A percentile compares a stretch with the other conserved stretches of the same genome.
Evolutionary conservation across 768 basidiomycete genomes (phyloP).

Genomic region (Coprinopsis strossmayeri): DNA sequence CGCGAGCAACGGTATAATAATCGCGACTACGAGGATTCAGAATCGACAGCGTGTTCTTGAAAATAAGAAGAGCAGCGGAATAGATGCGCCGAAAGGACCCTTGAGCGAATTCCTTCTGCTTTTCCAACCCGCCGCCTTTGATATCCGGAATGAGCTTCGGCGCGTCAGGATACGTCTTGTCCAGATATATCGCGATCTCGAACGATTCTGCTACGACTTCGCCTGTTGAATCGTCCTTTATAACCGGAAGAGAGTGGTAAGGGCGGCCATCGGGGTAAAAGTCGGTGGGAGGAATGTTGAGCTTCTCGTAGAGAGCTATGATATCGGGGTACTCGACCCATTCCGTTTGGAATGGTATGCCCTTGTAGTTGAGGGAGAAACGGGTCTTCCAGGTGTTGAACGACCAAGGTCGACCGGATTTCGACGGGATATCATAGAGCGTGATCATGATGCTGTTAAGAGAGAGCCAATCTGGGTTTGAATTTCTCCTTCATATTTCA

Average conservation of each 20-base stretch:
- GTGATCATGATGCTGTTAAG: conserved; percentile 16
- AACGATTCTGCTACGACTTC: conserved; percentile 32
- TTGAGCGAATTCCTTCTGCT: neutral
- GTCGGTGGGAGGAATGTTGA: conserved; percentile 53
- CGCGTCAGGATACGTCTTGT: conserved; percentile 31
- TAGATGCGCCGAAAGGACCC: neutral
- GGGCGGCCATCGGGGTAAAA: conserved; percentile 48
- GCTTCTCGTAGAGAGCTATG: conserved; percentile 48
- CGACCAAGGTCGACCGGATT: neutral
- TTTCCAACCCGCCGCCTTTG: neutral
- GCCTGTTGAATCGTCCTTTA: conserved; percentile 43
- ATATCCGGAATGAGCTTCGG: conserved; percentile 17
- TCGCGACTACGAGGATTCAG: neutral
- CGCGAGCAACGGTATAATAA: neutral
- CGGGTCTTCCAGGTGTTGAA: conserved; percentile 9
- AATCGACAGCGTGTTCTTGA: neutral
- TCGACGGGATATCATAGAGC: conserved; percentile 9
- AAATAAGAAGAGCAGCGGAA: neutral
- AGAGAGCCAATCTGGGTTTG: no score
- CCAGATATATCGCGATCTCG: conserved; percentile 40
- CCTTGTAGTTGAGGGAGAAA: conserved; percentile 68
- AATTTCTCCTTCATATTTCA: no score
- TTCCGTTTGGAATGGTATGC: conserved; percentile 58
- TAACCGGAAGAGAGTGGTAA: conserved; percentile 63
- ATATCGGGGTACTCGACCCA: conserved; percentile 74